Percentiles rank a stretch among this genome's conserved stretches.
These are phyloP conservation scores for Heritiera fomes DNA, from an alignment of 345 rosid genomes.

Conservation along the genomic window DNA sequence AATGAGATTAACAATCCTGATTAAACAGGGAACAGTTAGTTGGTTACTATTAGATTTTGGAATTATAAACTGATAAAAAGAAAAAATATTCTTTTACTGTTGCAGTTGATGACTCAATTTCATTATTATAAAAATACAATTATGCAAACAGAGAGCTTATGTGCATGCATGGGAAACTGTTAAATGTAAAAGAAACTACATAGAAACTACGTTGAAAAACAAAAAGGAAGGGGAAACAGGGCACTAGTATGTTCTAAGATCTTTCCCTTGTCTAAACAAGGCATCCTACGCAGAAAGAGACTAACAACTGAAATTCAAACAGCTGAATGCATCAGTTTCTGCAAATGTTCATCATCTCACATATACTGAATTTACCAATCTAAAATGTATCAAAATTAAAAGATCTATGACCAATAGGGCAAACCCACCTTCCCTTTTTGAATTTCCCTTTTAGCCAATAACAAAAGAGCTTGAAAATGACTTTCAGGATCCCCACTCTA, in stretches of 20 bases:
- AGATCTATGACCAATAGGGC: neutral
- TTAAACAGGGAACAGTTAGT: neutral
- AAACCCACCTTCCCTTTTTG: slow-evolving; percentile 77
- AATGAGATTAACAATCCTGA: neutral
- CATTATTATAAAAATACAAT: neutral
- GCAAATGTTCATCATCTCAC: neutral
- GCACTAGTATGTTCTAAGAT: neutral
- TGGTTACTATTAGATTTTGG: neutral
- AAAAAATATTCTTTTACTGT: neutral
- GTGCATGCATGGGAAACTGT: neutral
- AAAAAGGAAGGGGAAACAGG: neutral
- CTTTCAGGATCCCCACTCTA: slow-evolving; percentile 83
- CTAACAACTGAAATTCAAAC: slow-evolving; percentile 10
- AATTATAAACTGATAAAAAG: neutral
- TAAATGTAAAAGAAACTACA: neutral
- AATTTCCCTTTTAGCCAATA: slow-evolving; percentile 77
- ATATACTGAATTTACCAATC: neutral
- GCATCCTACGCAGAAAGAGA: neutral
- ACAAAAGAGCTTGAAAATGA: slow-evolving; percentile 74
- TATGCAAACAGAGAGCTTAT: neutral
- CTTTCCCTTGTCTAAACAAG: slow-evolving; percentile 4
- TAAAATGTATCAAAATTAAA: neutral
- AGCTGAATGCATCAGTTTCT: slow-evolving; percentile 1
- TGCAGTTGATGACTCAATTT: neutral
- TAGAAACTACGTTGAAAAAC: neutral